Base-by-base conservation (phyloP, 2,329 filamentous ascomycete genomes). In the Verticillium nubilum region DNA sequence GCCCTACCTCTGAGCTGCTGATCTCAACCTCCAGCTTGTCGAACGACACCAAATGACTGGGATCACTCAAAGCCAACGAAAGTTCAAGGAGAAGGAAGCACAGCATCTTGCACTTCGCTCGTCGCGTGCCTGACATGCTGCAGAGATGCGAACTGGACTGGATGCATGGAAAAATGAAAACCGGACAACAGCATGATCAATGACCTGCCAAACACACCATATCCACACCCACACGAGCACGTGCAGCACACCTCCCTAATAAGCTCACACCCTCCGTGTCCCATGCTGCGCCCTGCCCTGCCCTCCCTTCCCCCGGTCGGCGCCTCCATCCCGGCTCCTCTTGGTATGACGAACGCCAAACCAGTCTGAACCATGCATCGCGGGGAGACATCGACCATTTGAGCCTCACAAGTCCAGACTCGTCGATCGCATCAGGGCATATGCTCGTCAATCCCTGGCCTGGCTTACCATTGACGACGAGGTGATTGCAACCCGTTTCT, bases 271-370 rank as follows among this genome's bases (percentile, higher is more conserved):
- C 42, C 42, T 47, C 42, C 42, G 42, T 47, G 42, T 25, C 19
- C 29, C 42, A 23, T 47, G 42, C 42, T 47, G 42, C 54, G 31
- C 54, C 31, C 23, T 17, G 31, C 54, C 31, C 23, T 17, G n/a
- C 15, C 33, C 37, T 26, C 33, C 27, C n/a, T 54, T 29, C n/a
- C 53, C 26, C 28, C 28, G 27, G 28, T 26, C 28, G 53, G 15
- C 5, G 28, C n/a, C 27, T 19, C n/a, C 17, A 31, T 19, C 28
- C 28, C 52, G 52, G 52, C 26, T 29, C 27, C 13, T 35, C 54
- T 56, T 56, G 35, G 23, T 50, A 56, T 56, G 54, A 56, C 54
- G 54, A 56, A 56, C 25, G 54, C 54, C 54, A 56, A 56, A 56
- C 19, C 54, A 27, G 54, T 31, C 52, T 31, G 25, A 54, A 19